Evolutionary conservation across 2,329 filamentous ascomycete genomes (phyloP), one percentile per base, ranked within the genome.

Genomic region (Neonectria magnoliae): DNA sequence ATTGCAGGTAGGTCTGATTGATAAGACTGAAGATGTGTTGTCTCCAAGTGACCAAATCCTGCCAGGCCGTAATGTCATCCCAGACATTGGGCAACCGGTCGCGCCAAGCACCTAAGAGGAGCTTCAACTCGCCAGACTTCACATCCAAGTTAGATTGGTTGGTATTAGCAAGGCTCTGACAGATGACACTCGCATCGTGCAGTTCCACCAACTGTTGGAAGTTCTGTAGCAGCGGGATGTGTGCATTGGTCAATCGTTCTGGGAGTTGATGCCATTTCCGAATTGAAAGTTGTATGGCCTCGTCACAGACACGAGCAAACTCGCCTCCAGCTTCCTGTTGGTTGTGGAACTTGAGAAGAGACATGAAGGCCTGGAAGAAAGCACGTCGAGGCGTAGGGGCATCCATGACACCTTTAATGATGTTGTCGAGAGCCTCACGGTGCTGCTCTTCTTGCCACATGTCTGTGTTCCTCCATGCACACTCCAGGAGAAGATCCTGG

Each of bases 61-160:
- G 96, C 96, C 96, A 99, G 42, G 96, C 93, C 69, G 97, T 97
- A 79, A 99, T 99, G 78, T 99, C 96, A 77, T 99, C 96, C 96
- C 96, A 99, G 4, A 97, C 92, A 76, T 99, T 99, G 2, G 96
- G 96, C 57, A 99, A 83, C 53, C 96, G 89, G 77, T 99, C 96
- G 62, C 96, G 90, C 96, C 96, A 99, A 8, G 95, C 96, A 59
- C 93, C 93, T 5, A 99, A 87, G 4, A 98, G 88, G 57, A 99
- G 82, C 81, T 99, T 99, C 2, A 99, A 87, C 81, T 99, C 97
- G 62, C 94, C 93, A 20, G 94, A 98, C 80, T 99, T 99, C 68
- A 90, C 89, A 73, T 99, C 97, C 53, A 99, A 84, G 75, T 99
- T 99, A 13, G 83, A 82, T 69, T 91, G 88, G 62, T 89, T 97